Base-by-base conservation (phyloP, 2,329 filamentous ascomycete species). In the Neurospora sp. region DNA sequence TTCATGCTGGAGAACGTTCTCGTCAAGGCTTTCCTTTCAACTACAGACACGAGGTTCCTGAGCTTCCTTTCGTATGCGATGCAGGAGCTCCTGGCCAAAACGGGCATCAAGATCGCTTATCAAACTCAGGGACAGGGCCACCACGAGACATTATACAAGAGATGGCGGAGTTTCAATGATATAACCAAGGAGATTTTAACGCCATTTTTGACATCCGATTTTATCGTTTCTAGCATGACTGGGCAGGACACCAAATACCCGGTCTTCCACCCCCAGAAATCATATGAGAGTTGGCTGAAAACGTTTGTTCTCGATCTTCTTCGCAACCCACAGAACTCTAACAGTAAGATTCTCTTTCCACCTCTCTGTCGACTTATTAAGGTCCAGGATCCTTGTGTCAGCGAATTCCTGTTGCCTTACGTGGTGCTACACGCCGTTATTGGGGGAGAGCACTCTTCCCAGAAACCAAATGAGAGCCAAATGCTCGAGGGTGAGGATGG, bases 21-120 rank as follows among this genome's bases (percentile, higher is more conserved):
- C 11, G 93, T 98, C 36, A 93, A 94, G 71, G 91, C 94, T 0
- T 99, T 99, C 77, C 83, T 97, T 62, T 97, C 95, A 1, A 91
- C 92, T 1, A 96, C 91, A 0, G 96, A 97, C 77, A 91, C 93
- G 2, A 90, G 89, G 73, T 86, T 93, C 6, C 96, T 98, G 79
- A 94, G 93, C 0, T 97, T 96, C 77, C 84, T 99, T 19, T 95
- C 95, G 1, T 99, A 92, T 79, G 92, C 91, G 1, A 97, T 99
- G 89, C 96, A 99, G 79, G 91, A 97, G 75, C 85, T 98, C 52
- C 85, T 98, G 3, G 89, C 90, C 65, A 88, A 90, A 74, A 92
- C 91, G 76, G 89, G 91, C 37, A 89, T 97, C 76, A 89, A 85
- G 70, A 82, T 86, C 11, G 87, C 86, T 0, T 84, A 83, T 68